phyloP scores from a whole-genome alignment of 306 rosid genomes.

The Trifolium fragiferum region DNA sequence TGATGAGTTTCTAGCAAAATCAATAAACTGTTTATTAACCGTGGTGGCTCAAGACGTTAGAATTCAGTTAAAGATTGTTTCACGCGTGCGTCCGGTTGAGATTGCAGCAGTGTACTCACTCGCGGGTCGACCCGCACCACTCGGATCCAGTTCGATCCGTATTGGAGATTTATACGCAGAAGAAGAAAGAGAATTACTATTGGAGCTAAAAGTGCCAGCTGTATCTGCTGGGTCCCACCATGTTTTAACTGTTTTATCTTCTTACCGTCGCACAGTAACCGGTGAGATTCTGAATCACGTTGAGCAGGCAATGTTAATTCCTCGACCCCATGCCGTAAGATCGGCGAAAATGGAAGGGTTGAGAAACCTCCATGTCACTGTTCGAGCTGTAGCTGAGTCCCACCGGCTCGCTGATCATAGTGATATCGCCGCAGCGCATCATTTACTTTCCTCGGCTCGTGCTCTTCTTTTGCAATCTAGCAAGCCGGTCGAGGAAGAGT shows the following conservation, averaged over 20 bases:
- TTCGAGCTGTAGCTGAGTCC: constrained; percentile 82
- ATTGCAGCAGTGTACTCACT: constrained; percentile 74
- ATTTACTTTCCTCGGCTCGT: constrained; percentile 77
- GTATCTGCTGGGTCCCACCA: constrained; percentile 65
- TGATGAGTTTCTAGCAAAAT: constrained; percentile 56
- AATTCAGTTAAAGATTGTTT: constrained; percentile 61
- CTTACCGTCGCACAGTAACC: constrained; percentile 62
- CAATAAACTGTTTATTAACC: constrained; percentile 54
- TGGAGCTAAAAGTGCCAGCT: constrained; percentile 74
- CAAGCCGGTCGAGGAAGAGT: constrained; percentile 68
- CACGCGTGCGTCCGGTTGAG: constrained; percentile 63
- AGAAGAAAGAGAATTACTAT: constrained; percentile 71
- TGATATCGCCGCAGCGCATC: constrained; percentile 66
- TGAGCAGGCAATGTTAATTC: constrained; percentile 63
- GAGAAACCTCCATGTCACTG: constrained; percentile 71
- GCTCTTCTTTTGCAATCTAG: constrained; percentile 64
- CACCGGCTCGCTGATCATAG: constrained; percentile 59
- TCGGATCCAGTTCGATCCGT: constrained; percentile 51
- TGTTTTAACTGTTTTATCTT: constrained; percentile 65
- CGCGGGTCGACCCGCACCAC: constrained; percentile 54
- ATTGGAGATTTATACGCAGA: constrained; percentile 72
- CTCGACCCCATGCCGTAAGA: constrained; percentile 75
- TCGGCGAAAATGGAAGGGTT: constrained; percentile 62
- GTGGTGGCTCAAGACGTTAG: constrained; percentile 74
- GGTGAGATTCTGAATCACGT: constrained; percentile 55